phyloP scores from a whole-genome alignment of 257 asterid genomes.

The Nicotiana undulata region DNA sequence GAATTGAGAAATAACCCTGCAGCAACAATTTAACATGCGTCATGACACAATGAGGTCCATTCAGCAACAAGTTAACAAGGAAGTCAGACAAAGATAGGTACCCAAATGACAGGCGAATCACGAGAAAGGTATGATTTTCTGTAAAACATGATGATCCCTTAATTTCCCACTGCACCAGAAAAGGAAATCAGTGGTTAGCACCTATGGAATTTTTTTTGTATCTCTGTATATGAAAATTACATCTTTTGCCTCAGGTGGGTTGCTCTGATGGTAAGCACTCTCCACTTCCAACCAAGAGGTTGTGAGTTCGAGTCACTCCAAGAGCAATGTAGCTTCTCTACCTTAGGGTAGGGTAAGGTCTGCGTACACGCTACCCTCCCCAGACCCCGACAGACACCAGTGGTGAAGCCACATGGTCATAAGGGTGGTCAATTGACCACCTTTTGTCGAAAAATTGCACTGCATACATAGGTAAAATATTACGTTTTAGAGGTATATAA shows the following conservation, averaged over 20 bases:
- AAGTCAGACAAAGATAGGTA: constrained; percentile 16
- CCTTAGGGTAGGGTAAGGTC: too few species aligned
- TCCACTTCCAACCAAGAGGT: too few species aligned
- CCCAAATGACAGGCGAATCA: constrained; percentile 77
- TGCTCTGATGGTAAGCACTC: too few species aligned
- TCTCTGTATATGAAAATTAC: background rate
- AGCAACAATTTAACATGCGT: background rate
- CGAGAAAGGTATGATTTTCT: constrained; percentile 36
- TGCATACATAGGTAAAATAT: too few species aligned
- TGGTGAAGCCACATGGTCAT: too few species aligned
- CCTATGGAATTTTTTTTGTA: background rate
- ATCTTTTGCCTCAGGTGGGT: background rate
- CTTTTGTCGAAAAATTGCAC: too few species aligned
- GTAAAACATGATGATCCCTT: constrained; percentile 54
- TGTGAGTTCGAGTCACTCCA: too few species aligned
- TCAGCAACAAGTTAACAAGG: background rate
- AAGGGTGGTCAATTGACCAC: too few species aligned
- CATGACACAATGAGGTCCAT: background rate
- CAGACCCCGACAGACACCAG: too few species aligned
- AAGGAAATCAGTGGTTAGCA: background rate
- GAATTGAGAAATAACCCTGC: constrained; percentile 79
- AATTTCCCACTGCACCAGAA: constrained; percentile 63
- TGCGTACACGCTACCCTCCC: too few species aligned
- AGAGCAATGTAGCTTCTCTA: too few species aligned
- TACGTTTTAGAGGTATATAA: too few species aligned